Evolutionary conservation across 1,284 basidiomycete species (phyloP), one percentile per base, ranked within the genome.

Genomic region (Testicularia cyperi): DNA sequence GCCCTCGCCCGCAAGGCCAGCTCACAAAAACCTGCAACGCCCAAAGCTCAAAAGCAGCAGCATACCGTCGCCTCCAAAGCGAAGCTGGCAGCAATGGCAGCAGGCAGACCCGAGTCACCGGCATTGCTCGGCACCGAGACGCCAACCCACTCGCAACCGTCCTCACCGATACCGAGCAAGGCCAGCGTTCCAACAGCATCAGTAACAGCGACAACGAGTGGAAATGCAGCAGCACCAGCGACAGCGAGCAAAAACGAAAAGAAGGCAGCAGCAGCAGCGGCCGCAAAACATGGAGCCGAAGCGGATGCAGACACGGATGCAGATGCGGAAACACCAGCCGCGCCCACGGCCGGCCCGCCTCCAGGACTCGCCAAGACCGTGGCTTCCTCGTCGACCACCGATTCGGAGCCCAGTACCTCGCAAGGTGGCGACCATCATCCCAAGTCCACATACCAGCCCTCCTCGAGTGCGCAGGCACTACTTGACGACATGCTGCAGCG

Each of bases 401-500:
- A 68, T 26, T 74, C 78, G 26, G 81, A 87, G 27, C 81, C 83
- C 19, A 79, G 83, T 34, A 84, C 83, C 4, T 87, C 88, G 19
- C 86, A 85, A 5, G 16, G 20, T 15, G 49, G 45, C 51, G 46
- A 46, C 22, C 48, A 88, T 31, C 81, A 6, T 21, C 9, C 68
- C 56, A 41, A 45, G 43, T 51, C 85, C 20, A 82, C 85, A 3
- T 92, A 92, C 77, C 88, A 90, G 72, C 88, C 90, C 79, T 90
- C 90, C 0, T 86, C 81, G 12, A 86, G 87, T 32, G 89, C 88
- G 0, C 86, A 87, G 64, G 88, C 87, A 2, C 80, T 92, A 33
- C 80, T 92, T 37, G 88, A 91, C 54, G 90, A 92, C 68, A 83
- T 92, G 44, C 85, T 84, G 69, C 84, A 84, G 33, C 81, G 90